Evolutionary conservation across 1,284 basidiomycete genomes (phyloP).

Genomic region (Ganoderma lucidum): DNA sequence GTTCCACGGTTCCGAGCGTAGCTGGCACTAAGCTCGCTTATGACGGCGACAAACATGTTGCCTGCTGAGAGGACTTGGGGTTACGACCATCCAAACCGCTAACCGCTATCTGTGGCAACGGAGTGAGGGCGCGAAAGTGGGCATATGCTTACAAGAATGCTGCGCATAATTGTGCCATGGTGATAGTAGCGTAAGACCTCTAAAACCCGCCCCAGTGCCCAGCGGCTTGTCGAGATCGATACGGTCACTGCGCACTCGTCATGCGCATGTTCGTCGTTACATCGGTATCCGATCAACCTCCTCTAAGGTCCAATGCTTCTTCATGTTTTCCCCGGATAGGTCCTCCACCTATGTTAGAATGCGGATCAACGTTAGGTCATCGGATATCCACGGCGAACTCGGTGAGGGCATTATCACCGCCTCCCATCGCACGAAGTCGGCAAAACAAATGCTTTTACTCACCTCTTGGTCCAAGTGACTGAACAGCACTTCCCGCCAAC

Average conservation of each 20-base stretch:
- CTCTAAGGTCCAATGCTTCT: conserved; percentile 69
- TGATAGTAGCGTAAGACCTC: not conserved
- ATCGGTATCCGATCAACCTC: conserved; percentile 62
- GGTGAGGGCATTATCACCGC: not conserved
- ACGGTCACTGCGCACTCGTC: not conserved
- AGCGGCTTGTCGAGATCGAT: not conserved
- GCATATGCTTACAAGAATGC: not conserved
- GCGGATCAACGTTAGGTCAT: not conserved
- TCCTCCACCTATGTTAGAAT: conserved; percentile 53
- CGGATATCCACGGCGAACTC: not conserved
- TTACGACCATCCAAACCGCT: not conserved
- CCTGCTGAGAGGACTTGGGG: not conserved
- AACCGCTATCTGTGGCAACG: no score
- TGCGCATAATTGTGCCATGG: not conserved
- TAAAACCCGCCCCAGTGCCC: not conserved
- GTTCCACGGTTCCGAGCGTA: not conserved
- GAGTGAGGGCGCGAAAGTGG: no score
- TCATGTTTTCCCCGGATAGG: conserved; percentile 66
- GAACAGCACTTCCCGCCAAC: conserved; percentile 72
- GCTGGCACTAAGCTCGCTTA: not conserved
- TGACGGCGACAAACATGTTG: not conserved
- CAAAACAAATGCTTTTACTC: conserved; percentile 11
- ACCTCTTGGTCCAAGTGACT: conserved; percentile 75
- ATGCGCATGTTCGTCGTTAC: conserved; percentile 27
- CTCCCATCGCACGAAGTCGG: not conserved